Conservation (phyloP, 2,329 filamentous ascomycete species). For the Fonsecaea monophora region DNA sequence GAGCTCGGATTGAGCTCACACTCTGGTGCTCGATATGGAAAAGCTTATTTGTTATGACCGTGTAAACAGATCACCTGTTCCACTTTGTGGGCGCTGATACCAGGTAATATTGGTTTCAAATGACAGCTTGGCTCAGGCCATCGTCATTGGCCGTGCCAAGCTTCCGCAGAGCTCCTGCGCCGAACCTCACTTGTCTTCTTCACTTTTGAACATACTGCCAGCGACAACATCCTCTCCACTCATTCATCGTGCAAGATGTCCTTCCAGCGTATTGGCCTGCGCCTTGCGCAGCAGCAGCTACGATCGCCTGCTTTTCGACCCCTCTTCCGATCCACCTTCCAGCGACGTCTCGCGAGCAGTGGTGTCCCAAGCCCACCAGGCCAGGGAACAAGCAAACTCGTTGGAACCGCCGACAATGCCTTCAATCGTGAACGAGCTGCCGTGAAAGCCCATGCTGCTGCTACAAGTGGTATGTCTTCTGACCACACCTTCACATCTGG, state of each 20-base stretch:
- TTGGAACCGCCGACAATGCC: conserved; percentile 76
- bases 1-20: conserved; percentile 23
- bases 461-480: conserved; percentile 71
- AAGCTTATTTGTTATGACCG: conserved; percentile 13
- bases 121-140: conserved; percentile 7
- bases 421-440: conserved; percentile 92
- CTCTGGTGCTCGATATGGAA: conserved; percentile 15
- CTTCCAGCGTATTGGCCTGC: conserved; percentile 66
- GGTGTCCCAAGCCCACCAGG: conserved; percentile 47
- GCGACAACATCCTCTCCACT: conserved; percentile 28
- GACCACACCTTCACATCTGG: conserved; percentile 20
- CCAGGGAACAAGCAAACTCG: conserved; percentile 51
- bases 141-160: conserved; percentile 10
- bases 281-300: conserved; percentile 68
- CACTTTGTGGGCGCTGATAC: not conserved
- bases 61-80: conserved; percentile 7
- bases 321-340: conserved; percentile 62
- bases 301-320: conserved; percentile 63
- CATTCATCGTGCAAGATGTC: conserved; percentile 61
- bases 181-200: conserved; percentile 16
- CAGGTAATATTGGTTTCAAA: not conserved
- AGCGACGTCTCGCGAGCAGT: conserved; percentile 70
- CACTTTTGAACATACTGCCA: conserved; percentile 2
- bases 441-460: conserved; percentile 87
- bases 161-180: conserved; percentile 8